These are phyloP conservation scores for Cryptococcus sp. DNA, from an alignment of 1,284 basidiomycete genomes.

Conservation along the genomic window DNA sequence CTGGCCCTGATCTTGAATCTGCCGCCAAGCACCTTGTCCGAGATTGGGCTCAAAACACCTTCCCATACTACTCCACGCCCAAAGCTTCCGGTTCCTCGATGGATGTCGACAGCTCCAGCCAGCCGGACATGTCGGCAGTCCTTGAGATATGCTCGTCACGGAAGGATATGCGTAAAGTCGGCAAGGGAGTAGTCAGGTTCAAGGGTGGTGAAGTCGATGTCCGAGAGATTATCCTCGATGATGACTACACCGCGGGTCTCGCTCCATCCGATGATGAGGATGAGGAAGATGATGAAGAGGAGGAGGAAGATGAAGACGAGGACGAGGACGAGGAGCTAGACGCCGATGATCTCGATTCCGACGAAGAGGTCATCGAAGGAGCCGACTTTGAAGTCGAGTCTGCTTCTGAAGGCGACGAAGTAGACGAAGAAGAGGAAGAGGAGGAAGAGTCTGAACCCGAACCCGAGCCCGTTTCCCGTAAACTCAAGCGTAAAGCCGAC, in stretches of 20 bases:
- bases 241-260: conserved; percentile 50
- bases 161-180: conserved; percentile 53
- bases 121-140: conserved; percentile 48
- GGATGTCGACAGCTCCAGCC: conserved; percentile 19
- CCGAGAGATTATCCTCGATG: conserved; percentile 57
- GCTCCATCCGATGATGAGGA: conserved; percentile 29
- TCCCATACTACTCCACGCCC: conserved; percentile 72
- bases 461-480: conserved; percentile 10
- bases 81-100: conserved; percentile 35
- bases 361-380: conserved; percentile 18
- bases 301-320: conserved; percentile 34
- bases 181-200: conserved; percentile 56
- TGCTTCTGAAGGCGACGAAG: conserved; percentile 25
- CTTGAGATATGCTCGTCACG: conserved; percentile 62
- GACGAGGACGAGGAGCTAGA: conserved; percentile 44
- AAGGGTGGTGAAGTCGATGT: conserved; percentile 54
- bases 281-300: conserved; percentile 29
- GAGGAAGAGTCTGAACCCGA: conserved; percentile 28
- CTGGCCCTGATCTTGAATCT: conserved; percentile 71
- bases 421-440: conserved; percentile 27
- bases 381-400: not conserved
- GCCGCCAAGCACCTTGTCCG: conserved; percentile 79
- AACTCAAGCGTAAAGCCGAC: conserved; percentile 14
- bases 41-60: conserved; percentile 80
- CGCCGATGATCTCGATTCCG: conserved; percentile 28